Evolutionary conservation across 805 yeast genomes (phyloP), one percentile per base, ranked within the genome.

Genomic region (Wickerhamomyces pijperi): DNA sequence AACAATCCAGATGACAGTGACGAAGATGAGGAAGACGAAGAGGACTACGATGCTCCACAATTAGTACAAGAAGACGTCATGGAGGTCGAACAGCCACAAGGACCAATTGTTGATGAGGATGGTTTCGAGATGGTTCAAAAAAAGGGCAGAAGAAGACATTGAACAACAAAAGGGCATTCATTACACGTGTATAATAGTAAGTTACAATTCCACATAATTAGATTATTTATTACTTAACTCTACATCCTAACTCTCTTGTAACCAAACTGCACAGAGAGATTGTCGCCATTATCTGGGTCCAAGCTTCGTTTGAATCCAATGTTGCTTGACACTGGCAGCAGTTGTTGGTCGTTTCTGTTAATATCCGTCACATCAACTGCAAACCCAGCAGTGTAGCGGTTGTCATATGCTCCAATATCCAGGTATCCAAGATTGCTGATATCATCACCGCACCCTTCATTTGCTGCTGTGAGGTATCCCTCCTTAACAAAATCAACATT

Each of bases 91-190:
- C 46, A 49, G 12, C 60, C 60, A 16, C 59, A 59, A 23, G 82
- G 70, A 11, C 94, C 95, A 2, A 55, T 82, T 9, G 70, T 90
- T 8, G 97, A 90, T 55, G 97, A 90, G 28, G 97, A 90, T 55
- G 98, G 97, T 1, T 90, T 90, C 54, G 92, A 87, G 50, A 60
- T 86, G 44, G 97, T 90, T 3, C 86, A 78, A 51, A 78, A 74
- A 53, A 78, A 75, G 53, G 78, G 82, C n/a, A 68, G 70, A 57
- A 70, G 71, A 57, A 60, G 68, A 48, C 39, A 48, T 36, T 56
- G 39, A 43, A 34, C 29, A n/a, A 8, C n/a, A 4, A 13, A 25
- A 4, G 12, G 29, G 29, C 7, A 16, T 15, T 29, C 9, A 17
- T 29, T 12, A 9, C 5, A 25, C 13, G 12, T 25, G 29, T 21